Conservation (phyloP, 1,284 basidiomycete genomes). For the Marasmius oreades region DNA sequence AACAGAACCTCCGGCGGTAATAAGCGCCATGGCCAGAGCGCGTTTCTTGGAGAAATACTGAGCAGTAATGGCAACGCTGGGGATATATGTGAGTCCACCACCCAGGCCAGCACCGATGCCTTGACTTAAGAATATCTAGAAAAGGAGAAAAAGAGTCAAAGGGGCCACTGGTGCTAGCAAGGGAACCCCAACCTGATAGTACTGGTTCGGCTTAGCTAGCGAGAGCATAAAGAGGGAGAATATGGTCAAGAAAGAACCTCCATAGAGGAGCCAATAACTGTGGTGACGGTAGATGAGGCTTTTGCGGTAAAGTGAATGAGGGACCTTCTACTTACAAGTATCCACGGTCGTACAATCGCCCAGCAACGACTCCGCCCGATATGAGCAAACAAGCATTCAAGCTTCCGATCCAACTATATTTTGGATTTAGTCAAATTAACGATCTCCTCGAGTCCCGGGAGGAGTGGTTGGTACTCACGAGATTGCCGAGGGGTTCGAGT, state of each 20-base stretch:
- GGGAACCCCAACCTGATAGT: slow-evolving; percentile 20
- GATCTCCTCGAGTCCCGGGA: background rate
- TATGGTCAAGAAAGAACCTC: slow-evolving; percentile 17
- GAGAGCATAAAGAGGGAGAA: slow-evolving; percentile 27
- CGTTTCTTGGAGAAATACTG: slow-evolving; percentile 30
- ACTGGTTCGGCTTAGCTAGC: slow-evolving; percentile 21
- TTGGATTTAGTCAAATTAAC: background rate
- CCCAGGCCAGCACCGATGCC: slow-evolving; percentile 14
- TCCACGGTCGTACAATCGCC: slow-evolving; percentile 26
- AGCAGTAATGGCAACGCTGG: slow-evolving; percentile 28
- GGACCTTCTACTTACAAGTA: slow-evolving; percentile 22
- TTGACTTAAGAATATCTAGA: slow-evolving; percentile 14
- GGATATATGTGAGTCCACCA: slow-evolving; percentile 15
- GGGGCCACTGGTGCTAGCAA: background rate
- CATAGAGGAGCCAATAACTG: slow-evolving; percentile 19
- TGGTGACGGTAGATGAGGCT: background rate
- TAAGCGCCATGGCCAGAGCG: slow-evolving; percentile 34
- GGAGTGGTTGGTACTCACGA: slow-evolving; percentile 26
- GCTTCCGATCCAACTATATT: slow-evolving; percentile 47
- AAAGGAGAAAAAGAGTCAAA: background rate
- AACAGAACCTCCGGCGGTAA: slow-evolving; percentile 17
- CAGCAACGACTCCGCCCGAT: slow-evolving; percentile 30
- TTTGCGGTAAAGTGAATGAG: background rate
- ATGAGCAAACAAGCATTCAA: slow-evolving; percentile 38
- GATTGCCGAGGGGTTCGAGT: slow-evolving; percentile 31